Evolutionary conservation across 2,329 filamentous ascomycete genomes (phyloP), one percentile per base, ranked within the genome.

Genomic region (Aspergillus puulaauensis): DNA sequence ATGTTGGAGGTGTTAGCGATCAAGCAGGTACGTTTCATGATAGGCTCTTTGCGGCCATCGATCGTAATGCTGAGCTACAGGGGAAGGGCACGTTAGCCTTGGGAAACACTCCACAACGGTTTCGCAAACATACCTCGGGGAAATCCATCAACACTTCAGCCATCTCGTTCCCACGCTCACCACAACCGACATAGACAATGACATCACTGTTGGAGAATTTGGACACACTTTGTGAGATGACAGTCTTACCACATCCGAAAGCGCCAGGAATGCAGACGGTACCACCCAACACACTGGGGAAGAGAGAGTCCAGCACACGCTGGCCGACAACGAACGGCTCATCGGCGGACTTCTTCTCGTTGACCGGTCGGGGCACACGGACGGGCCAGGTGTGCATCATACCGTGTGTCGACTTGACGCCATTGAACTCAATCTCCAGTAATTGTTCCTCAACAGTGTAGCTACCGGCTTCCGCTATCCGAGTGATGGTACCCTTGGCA

Each of bases 331-430:
- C 87, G 74, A 99, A 96, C 50, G 95, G 95, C 72, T 89, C 86
- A 75, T 93, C 86, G 69, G 93, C 92, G 53, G 91, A 88, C 65
- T 96, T 85, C 82, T 95, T 96, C 82, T 99, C 95, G 64, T 88
- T 93, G 47, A 90, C 88, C 31, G 95, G 95, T 70, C 95, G 88
- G 57, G 95, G 93, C 52, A 96, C 95, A 83, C 95, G 93, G 70
- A 98, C 95, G 58, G 95, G 95, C 95, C 95, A 99, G 66, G 88
- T 87, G 80, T 99, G 95, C 93, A 98, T 96, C 95, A 99, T 98
- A 74, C 89, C 89, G 77, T 91, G 93, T 76, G 93, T 90, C 57
- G 89, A 90, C 84, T 93, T 96, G 80, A 92, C 91, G 72, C 95
- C 95, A 72, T 99, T 91, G 75, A 99, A 99, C 76, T 99, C 95